phyloP scores from a whole-genome alignment of 2,329 filamentous ascomycete species.

The Xylaria sp. region DNA sequence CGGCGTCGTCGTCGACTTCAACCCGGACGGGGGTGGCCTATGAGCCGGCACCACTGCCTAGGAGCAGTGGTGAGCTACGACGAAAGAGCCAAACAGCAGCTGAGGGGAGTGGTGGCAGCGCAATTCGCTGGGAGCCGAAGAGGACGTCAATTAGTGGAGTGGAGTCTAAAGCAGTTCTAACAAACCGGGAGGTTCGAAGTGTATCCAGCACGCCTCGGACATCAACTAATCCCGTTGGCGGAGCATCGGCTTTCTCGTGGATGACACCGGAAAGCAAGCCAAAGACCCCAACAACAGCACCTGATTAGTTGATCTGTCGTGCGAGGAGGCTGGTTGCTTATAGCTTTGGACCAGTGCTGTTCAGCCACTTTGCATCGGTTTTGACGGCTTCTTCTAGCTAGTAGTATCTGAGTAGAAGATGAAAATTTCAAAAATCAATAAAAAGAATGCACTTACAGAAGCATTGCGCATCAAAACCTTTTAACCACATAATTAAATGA shows the following conservation, averaged over 20 bases:
- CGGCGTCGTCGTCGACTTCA: slow-evolving; percentile 58
- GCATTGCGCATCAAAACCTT: background rate
- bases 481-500: too few species aligned
- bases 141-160: slow-evolving; percentile 47
- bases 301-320: slow-evolving; percentile 33
- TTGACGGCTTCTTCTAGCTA: slow-evolving; percentile 24
- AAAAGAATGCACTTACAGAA: slow-evolving; percentile 13
- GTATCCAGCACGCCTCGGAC: slow-evolving; percentile 54
- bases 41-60: slow-evolving; percentile 55
- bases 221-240: slow-evolving; percentile 82
- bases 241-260: slow-evolving; percentile 94
- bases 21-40: slow-evolving; percentile 57
- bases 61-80: slow-evolving; percentile 55
- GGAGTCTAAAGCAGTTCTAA: slow-evolving; percentile 46
- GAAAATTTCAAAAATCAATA: slow-evolving; percentile 29
- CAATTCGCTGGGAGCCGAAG: slow-evolving; percentile 61
- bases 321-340: background rate
- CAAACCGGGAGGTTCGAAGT: slow-evolving; percentile 44
- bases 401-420: slow-evolving; percentile 15
- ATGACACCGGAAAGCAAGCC: slow-evolving; percentile 66
- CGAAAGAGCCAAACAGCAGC: slow-evolving; percentile 58
- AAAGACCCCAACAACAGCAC: slow-evolving; percentile 47
- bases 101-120: slow-evolving; percentile 38
- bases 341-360: slow-evolving; percentile 9
- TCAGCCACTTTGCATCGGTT: slow-evolving; percentile 1